phyloP scores from a whole-genome alignment of 805 yeast species.

The Wickerhamiella dianesei region DNA sequence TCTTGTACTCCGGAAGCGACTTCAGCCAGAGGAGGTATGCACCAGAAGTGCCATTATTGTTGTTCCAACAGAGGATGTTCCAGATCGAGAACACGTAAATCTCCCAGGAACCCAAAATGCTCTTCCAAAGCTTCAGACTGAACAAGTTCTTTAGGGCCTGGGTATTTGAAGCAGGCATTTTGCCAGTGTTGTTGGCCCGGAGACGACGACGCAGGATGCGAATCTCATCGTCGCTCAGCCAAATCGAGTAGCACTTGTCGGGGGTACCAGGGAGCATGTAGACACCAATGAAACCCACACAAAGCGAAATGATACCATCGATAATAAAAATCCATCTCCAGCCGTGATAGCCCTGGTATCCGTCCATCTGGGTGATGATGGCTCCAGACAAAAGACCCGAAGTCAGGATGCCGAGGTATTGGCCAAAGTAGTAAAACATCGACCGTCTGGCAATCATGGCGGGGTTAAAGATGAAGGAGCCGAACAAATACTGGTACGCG shows the following conservation, averaged over 20 bases:
- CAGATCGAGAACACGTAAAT: slow-evolving; percentile 41
- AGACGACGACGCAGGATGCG: slow-evolving; percentile 36
- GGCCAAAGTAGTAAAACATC: slow-evolving; percentile 47
- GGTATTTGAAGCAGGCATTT: slow-evolving; percentile 12
- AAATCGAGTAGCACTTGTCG: slow-evolving; percentile 37
- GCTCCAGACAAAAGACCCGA: slow-evolving; percentile 52
- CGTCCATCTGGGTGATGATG: slow-evolving; percentile 34
- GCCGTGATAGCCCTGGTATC: slow-evolving; percentile 40
- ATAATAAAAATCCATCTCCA: slow-evolving; percentile 68
- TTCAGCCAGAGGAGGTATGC: slow-evolving; percentile 51
- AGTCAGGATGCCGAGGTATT: slow-evolving; percentile 46
- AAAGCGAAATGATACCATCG: slow-evolving; percentile 47
- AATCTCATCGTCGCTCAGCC: slow-evolving; percentile 44
- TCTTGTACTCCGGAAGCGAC: slow-evolving; percentile 31
- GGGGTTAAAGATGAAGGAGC: slow-evolving; percentile 41
- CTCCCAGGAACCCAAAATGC: slow-evolving; percentile 43
- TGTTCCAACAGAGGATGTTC: slow-evolving; percentile 50
- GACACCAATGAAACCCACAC: slow-evolving; percentile 43
- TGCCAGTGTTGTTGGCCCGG: slow-evolving; percentile 11
- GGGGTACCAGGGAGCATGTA: slow-evolving; percentile 58
- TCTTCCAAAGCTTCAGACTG: slow-evolving; percentile 37
- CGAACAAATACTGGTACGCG: slow-evolving; percentile 29
- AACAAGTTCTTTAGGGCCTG: slow-evolving; percentile 22
- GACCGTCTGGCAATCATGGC: slow-evolving; percentile 49
- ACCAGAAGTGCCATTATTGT: slow-evolving; percentile 38